Evolutionary conservation across 352 stramenopile species (phyloP).

Genomic region (Phytophthora ohioensis): DNA sequence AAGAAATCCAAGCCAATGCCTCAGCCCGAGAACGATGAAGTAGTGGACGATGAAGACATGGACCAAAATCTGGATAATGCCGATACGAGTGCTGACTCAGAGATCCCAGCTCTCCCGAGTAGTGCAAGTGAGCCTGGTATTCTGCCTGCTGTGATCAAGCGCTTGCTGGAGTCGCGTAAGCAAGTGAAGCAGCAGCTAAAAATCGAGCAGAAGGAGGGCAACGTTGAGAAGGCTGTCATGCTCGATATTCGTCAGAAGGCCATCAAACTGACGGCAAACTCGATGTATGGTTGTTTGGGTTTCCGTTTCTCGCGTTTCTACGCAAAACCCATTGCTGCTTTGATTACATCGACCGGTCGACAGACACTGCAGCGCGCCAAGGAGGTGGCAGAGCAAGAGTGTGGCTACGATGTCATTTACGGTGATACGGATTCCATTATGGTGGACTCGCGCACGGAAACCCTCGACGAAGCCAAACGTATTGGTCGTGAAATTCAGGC

Average conservation of each 20-base stretch:
- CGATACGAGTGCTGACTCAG: constrained; percentile 78
- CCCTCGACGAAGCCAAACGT: constrained; percentile 93
- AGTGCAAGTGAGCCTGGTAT: constrained; percentile 89
- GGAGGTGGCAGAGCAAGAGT: constrained; percentile 96
- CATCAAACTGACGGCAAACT: constrained; percentile 99
- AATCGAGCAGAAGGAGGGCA: constrained; percentile 90
- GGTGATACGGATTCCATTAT: constrained; percentile 99
- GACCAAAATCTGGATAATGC: constrained; percentile 73
- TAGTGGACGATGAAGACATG: constrained; percentile 82
- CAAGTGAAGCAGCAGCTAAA: constrained; percentile 98
- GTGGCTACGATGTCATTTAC: constrained; percentile 99
- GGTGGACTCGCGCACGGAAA: constrained; percentile 95
- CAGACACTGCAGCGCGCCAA: constrained; percentile 99
- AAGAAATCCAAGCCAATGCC: constrained; percentile 65
- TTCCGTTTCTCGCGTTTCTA: constrained; percentile 99
- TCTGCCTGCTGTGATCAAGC: constrained; percentile 97
- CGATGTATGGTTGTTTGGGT: constrained; percentile 99
- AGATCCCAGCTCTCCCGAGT: constrained; percentile 86
- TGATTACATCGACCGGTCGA: constrained; percentile 99
- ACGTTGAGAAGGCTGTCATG: constrained; percentile 85
- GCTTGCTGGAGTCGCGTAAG: constrained; percentile 96
- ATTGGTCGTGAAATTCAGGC: constrained; percentile 96
- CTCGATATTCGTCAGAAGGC: constrained; percentile 99
- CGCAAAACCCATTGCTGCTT: constrained; percentile 97
- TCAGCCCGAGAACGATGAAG: constrained; percentile 67